Evolutionary conservation across 176 grass and related monocot species (phyloP), one percentile per base, ranked within the genome.

Genomic region (Triticum monococcum): DNA sequence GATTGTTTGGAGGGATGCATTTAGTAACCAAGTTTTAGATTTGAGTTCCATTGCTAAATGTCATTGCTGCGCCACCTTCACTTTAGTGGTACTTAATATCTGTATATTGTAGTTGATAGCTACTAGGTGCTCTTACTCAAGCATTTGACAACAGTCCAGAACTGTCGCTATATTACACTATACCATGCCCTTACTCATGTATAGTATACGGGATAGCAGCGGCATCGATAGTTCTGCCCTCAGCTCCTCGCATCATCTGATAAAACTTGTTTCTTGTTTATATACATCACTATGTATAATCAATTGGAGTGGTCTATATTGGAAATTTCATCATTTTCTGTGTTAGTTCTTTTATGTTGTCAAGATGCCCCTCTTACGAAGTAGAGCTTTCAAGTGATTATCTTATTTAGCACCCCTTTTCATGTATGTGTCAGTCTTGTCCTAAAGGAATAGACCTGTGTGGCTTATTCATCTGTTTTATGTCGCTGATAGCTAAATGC

Each of bases 401-500:
- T n/a, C 20, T 24, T 63, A 63, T 63, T 3, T 63, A 24, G 60
- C 60, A 4, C n/a, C 60, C 60, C 60, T 25, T 63, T 63, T 63
- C n/a, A 3, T 25, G 60, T 12, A 25, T 63, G 9, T 25, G n/a
- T 63, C 25, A 24, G 60, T 62, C n/a, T 57, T 57, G n/a, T 62
- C 59, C 20, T 62, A 62, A 62, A 62, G 22, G 59, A 24, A 62
- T 46, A n/a, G 24, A 14, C 22, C 40, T 24, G 13, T 3, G 6
- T 46, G 41, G 36, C 71, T 74, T 46, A 46, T 74, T 40, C 12
- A 23, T 45, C 37, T 40, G n/a, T 74, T 48, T 74, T 46, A 74
- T 74, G 71, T 75, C 59, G 7, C n/a, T 88, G 11, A 73, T 36
- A 46, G 45, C 71, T 36, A 63, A 52, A 56, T 81, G 40, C 65